phyloP scores from a whole-genome alignment of 164 flowering plant genomes.

The Vitis cinerea region DNA sequence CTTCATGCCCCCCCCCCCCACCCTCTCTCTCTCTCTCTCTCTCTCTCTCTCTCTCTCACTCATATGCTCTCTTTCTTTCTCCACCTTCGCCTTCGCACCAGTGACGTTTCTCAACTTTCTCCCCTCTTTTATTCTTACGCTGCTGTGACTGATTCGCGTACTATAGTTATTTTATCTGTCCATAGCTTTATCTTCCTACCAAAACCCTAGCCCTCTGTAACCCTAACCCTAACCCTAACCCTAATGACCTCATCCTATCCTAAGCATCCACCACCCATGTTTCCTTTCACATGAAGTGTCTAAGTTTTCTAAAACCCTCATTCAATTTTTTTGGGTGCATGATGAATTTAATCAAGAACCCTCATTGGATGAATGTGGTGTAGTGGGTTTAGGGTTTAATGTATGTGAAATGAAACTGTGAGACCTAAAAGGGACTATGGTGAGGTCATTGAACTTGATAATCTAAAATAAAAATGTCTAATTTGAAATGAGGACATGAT shows the following conservation, averaged over 20 bases:
- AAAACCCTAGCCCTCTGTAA: conserved; percentile 14
- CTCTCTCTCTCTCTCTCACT: not conserved
- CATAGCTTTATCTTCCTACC: not conserved
- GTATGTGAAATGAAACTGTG: too few relatives aligned
- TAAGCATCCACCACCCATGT: too few relatives aligned
- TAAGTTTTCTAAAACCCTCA: too few relatives aligned
- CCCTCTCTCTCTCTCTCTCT: not conserved
- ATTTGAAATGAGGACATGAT: too few relatives aligned
- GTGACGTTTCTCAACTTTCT: conserved; percentile 10
- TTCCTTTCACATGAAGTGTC: too few relatives aligned
- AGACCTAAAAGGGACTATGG: too few relatives aligned
- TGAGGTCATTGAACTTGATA: too few relatives aligned
- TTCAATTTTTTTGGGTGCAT: too few relatives aligned
- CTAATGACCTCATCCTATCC: not conserved
- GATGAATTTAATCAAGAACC: too few relatives aligned
- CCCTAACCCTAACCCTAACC: conserved; percentile 8
- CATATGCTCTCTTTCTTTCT: not conserved
- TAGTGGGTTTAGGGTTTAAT: too few relatives aligned
- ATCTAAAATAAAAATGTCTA: too few relatives aligned
- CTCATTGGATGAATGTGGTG: too few relatives aligned
- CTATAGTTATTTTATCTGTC: not conserved
- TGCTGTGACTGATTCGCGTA: conserved; percentile 25
- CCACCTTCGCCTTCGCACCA: conserved; percentile 1
- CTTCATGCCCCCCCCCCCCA: not conserved
- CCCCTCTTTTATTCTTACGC: conserved; percentile 19